Conservation (phyloP, 352 stramenopile genomes). For the Globisporangium ultimum region DNA sequence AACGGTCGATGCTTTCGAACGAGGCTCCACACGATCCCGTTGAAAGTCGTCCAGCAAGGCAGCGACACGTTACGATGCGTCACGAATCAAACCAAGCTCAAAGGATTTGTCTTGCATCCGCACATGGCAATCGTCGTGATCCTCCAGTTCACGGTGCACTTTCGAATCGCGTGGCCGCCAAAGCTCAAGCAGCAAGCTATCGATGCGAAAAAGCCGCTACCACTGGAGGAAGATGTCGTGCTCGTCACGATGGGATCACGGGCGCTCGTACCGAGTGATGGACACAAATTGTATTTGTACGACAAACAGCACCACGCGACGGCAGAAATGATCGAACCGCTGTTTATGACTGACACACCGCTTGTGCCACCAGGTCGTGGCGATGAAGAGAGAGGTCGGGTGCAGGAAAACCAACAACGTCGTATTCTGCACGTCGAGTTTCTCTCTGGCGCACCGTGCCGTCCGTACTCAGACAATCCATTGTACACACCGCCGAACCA, state of each 20-base stretch:
- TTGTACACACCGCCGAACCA: slow-evolving; percentile 65
- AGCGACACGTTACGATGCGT: slow-evolving; percentile 63
- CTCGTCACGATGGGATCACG: slow-evolving; percentile 72
- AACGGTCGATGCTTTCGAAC: slow-evolving; percentile 85
- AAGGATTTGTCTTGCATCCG: slow-evolving; percentile 74
- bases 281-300: slow-evolving; percentile 71
- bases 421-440: slow-evolving; percentile 67
- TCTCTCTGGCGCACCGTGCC: slow-evolving; percentile 51
- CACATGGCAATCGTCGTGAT: slow-evolving; percentile 79
- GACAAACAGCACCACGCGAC: slow-evolving; percentile 52
- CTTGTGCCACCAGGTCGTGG: background rate
- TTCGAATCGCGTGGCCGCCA: slow-evolving; percentile 62
- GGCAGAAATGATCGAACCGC: slow-evolving; percentile 13
- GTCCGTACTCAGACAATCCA: slow-evolving; percentile 71
- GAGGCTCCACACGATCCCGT: slow-evolving; percentile 50
- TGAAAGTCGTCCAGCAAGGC: slow-evolving; percentile 66
- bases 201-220: slow-evolving; percentile 44
- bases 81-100: slow-evolving; percentile 45
- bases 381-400: slow-evolving; percentile 2
- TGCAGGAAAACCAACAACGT: slow-evolving; percentile 18
- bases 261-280: slow-evolving; percentile 64
- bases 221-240: slow-evolving; percentile 71
- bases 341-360: slow-evolving; percentile 13
- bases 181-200: slow-evolving; percentile 66
- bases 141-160: slow-evolving; percentile 86